Conservation (phyloP, 148 eudicot species). For the Spergularia marina region DNA sequence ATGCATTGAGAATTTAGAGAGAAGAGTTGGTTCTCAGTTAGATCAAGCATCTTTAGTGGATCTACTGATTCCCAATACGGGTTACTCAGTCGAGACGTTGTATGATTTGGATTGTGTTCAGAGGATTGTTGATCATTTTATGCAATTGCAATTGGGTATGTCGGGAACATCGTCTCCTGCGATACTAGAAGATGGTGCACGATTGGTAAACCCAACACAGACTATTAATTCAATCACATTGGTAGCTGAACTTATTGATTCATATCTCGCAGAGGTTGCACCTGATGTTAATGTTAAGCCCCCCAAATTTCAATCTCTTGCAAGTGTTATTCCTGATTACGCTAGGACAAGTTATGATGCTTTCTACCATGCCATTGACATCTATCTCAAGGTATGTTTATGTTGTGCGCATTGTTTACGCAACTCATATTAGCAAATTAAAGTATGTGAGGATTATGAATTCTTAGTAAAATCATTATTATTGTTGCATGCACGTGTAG, state of each 20-base stretch:
- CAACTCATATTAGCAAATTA: too few relatives aligned
- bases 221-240: conserved; percentile 46
- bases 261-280: conserved; percentile 74
- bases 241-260: conserved; percentile 71
- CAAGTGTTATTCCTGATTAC: conserved; percentile 60
- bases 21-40: conserved; percentile 50
- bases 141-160: conserved; percentile 37
- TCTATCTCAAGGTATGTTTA: conserved; percentile 56
- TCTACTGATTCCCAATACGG: conserved; percentile 57
- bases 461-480: not conserved
- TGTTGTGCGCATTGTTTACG: not conserved
- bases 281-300: conserved; percentile 64
- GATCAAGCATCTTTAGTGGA: conserved; percentile 63
- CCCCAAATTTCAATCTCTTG: conserved; percentile 63
- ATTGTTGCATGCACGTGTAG: conserved; percentile 25
- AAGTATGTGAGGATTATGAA: too few relatives aligned
- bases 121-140: conserved; percentile 62
- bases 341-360: conserved; percentile 71
- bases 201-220: conserved; percentile 32
- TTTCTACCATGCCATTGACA: conserved; percentile 72
- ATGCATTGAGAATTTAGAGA: conserved; percentile 60
- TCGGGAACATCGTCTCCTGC: conserved; percentile 45
- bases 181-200: conserved; percentile 41
- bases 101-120: conserved; percentile 74
- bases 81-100: conserved; percentile 46